Evolutionary conservation across 2,329 filamentous ascomycete genomes (phyloP).

Genomic region (Pseudophaeomoniella oleicola): DNA sequence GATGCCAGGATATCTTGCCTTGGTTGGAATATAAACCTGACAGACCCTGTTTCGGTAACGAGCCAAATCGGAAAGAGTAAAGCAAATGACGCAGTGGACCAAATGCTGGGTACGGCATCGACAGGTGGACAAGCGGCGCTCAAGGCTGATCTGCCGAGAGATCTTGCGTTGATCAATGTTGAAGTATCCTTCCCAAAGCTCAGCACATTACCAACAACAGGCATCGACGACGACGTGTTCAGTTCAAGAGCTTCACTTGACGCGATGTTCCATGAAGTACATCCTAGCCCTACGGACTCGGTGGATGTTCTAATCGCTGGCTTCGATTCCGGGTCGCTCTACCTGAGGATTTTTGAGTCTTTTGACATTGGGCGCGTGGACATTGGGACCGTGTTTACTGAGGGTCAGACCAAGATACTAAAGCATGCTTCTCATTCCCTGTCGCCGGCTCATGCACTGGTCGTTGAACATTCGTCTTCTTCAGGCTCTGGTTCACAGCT

Average conservation of each 20-base stretch:
- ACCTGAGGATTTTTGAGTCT: conserved; percentile 73
- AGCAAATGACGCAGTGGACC: conserved; percentile 23
- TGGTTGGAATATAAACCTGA: conserved; percentile 41
- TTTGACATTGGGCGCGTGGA: conserved; percentile 60
- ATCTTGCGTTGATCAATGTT: conserved; percentile 61
- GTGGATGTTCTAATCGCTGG: conserved; percentile 68
- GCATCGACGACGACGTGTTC: conserved; percentile 42
- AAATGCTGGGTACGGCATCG: conserved; percentile 23
- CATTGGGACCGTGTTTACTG: conserved; percentile 18
- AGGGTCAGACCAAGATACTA: conserved; percentile 25
- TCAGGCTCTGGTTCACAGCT: conserved; percentile 25
- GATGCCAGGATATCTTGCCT: conserved; percentile 16
- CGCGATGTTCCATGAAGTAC: conserved; percentile 46
- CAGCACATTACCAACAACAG: conserved; percentile 52
- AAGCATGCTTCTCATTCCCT: conserved; percentile 58
- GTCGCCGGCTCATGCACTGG: conserved; percentile 60
- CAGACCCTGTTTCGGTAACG: conserved; percentile 31
- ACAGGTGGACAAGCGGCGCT: conserved; percentile 17
- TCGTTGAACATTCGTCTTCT: conserved; percentile 28
- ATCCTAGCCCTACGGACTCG: conserved; percentile 51
- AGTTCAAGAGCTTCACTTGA: conserved; percentile 56
- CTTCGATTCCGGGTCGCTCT: conserved; percentile 54
- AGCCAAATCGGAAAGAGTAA: conserved; percentile 21
- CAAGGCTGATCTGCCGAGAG: conserved; percentile 50
- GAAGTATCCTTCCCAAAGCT: conserved; percentile 64